These are phyloP conservation scores for Xeromyces bisporus DNA, from an alignment of 495 filamentous ascomycete genomes.

Conservation along the genomic window DNA sequence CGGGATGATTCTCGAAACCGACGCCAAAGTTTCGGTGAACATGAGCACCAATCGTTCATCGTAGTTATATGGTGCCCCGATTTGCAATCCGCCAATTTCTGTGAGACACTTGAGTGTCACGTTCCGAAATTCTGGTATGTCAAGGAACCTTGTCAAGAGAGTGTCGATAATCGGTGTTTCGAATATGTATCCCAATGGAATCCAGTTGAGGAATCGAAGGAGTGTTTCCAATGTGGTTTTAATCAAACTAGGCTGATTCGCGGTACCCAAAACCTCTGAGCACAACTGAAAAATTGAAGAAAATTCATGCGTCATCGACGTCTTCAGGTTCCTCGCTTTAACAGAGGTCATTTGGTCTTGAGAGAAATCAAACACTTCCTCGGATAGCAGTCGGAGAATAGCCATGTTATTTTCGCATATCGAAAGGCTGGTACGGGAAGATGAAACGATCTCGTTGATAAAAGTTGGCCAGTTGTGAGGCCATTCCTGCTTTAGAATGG, in stretches of 20 bases:
- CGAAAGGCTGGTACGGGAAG: slow-evolving; percentile 81
- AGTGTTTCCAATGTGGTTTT: slow-evolving; percentile 90
- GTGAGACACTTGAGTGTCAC: slow-evolving; percentile 92
- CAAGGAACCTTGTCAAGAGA: slow-evolving; percentile 72
- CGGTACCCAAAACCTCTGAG: slow-evolving; percentile 77
- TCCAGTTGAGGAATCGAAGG: slow-evolving; percentile 96
- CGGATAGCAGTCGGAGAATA: slow-evolving; percentile 84
- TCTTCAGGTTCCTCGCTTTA: slow-evolving; percentile 91
- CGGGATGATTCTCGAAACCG: slow-evolving; percentile 80
- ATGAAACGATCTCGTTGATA: slow-evolving; percentile 97
- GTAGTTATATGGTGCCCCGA: slow-evolving; percentile 62
- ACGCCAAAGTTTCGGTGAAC: slow-evolving; percentile 89
- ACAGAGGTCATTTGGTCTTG: slow-evolving; percentile 95
- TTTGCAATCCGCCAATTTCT: slow-evolving; percentile 83
- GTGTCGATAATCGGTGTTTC: slow-evolving; percentile 95
- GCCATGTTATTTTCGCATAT: slow-evolving; percentile 99
- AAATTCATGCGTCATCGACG: slow-evolving; percentile 95
- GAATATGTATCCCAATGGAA: slow-evolving; percentile 94
- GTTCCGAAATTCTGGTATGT: slow-evolving; percentile 85
- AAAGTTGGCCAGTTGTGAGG: slow-evolving; percentile 99
- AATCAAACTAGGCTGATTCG: slow-evolving; percentile 72
- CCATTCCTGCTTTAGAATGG: slow-evolving; percentile 98
- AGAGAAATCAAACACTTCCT: slow-evolving; percentile 98
- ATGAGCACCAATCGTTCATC: slow-evolving; percentile 88
- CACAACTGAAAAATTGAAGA: slow-evolving; percentile 94